phyloP scores from a whole-genome alignment of 179 eudicot genomes.

The Beta macrorhiza region DNA sequence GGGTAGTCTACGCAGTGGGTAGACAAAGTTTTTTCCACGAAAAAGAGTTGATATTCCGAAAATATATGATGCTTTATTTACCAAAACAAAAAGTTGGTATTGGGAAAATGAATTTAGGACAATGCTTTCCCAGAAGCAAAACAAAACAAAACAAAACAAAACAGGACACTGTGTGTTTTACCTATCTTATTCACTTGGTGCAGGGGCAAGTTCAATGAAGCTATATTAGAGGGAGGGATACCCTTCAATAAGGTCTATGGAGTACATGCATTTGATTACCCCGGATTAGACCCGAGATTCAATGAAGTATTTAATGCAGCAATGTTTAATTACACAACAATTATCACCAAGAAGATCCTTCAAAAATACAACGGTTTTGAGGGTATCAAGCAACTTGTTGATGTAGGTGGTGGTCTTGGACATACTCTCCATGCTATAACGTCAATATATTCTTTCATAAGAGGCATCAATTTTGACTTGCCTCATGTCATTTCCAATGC shows the following conservation, averaged over 20 bases:
- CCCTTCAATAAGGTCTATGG: constrained; percentile 40
- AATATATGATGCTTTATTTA: too few relatives aligned
- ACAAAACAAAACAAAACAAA: too few relatives aligned
- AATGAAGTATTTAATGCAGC: constrained; percentile 31
- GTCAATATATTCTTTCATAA: constrained; percentile 32
- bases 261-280: constrained; percentile 31
- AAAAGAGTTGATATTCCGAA: too few relatives aligned
- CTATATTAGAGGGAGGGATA: constrained; percentile 34
- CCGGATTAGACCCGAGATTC: constrained; percentile 24
- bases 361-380: constrained; percentile 39
- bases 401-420: constrained; percentile 32
- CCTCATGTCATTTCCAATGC: constrained; percentile 38
- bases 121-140: too few relatives aligned
- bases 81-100: too few relatives aligned
- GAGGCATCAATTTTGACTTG: constrained; percentile 21
- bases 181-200: neutral
- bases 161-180: too few relatives aligned
- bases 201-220: constrained; percentile 37
- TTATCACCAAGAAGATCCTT: constrained; percentile 24
- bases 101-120: too few relatives aligned
- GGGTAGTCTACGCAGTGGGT: too few relatives aligned
- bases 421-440: constrained; percentile 25
- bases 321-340: constrained; percentile 21
- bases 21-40: too few relatives aligned
- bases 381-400: constrained; percentile 23